Base-by-base conservation (phyloP, 805 yeast genomes). In the Citeromyces matritensis region DNA sequence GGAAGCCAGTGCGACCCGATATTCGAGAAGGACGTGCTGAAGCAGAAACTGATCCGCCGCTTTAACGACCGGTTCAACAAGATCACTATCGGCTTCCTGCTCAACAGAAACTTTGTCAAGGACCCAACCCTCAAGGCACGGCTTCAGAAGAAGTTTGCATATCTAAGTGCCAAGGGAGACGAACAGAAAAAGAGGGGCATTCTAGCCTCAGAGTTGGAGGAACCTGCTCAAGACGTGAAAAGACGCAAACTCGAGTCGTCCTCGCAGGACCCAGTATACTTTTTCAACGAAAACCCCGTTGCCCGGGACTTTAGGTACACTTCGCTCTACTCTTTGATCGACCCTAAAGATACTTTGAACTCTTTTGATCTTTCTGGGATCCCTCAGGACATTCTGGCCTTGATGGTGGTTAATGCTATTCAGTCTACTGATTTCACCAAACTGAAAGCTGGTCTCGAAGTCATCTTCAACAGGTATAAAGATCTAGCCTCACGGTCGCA, bases 301-400 rank as follows among this genome's bases (percentile, higher is more conserved):
- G 57, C 69, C 2, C 49, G 55, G 23, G 56, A 55, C 35, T 51
- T 53, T 33, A 51, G 63, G n/a, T 82, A 76, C 48, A 66, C 76
- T 32, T 58, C 74, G 10, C 55, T 86, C 27, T 91, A 70, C 48
- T 69, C 76, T 17, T 61, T 88, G 36, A 74, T 79, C 9, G 73
- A 69, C 26, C 57, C 72, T 23, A 53, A 58, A 26, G 73, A 76
- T 44, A 74, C 75, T 31, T 55, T 82, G 35, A 63, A 64, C 25
- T 31, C 41, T n/a, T 78, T 83, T 45, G 88, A 88, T 48, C 68
- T 83, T 34, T 62, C 82, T 2, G 56, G 69, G 7, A 56, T 91
- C 6, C 78, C 91, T 4, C 66, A 65, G 14, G 70, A 72, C 31
- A 60, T 78, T 1, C 64, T 85, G 34, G 65, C 64, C 14, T 64